Conservation (phyloP, 139 green algal species). For the Pleodorina starrii region DNA sequence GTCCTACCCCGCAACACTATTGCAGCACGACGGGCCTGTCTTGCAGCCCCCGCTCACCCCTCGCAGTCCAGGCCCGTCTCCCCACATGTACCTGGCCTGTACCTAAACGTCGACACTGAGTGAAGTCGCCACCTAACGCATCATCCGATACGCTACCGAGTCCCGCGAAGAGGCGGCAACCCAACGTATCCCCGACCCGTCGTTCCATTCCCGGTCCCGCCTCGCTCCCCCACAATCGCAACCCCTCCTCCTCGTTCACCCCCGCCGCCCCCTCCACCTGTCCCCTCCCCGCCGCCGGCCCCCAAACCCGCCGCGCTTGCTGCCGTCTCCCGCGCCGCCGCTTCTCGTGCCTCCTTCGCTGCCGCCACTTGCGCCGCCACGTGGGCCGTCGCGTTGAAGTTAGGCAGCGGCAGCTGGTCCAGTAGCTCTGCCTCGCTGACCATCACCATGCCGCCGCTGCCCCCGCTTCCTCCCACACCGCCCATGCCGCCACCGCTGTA, state of each 20-base stretch:
- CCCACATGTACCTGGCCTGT: background rate
- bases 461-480: too few relatives aligned
- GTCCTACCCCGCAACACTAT: background rate
- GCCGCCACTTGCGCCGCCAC: background rate
- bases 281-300: background rate
- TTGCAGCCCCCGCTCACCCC: background rate
- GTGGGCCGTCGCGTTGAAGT: conserved; percentile 47
- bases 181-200: background rate
- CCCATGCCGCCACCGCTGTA: conserved; percentile 27
- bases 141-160: too few relatives aligned
- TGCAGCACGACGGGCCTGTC: too few relatives aligned
- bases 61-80: background rate
- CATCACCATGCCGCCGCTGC: background rate
- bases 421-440: conserved; percentile 52
- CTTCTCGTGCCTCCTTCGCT: too few relatives aligned
- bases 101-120: too few relatives aligned
- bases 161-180: background rate
- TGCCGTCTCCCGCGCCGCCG: background rate
- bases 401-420: conserved; percentile 53
- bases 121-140: too few relatives aligned
- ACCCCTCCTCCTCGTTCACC: background rate
- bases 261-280: background rate
- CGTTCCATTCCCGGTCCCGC: background rate
- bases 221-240: background rate
- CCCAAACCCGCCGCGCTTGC: background rate